These are phyloP conservation scores for Sclerospora graminicola DNA, from an alignment of 352 stramenopile genomes.

Conservation along the genomic window DNA sequence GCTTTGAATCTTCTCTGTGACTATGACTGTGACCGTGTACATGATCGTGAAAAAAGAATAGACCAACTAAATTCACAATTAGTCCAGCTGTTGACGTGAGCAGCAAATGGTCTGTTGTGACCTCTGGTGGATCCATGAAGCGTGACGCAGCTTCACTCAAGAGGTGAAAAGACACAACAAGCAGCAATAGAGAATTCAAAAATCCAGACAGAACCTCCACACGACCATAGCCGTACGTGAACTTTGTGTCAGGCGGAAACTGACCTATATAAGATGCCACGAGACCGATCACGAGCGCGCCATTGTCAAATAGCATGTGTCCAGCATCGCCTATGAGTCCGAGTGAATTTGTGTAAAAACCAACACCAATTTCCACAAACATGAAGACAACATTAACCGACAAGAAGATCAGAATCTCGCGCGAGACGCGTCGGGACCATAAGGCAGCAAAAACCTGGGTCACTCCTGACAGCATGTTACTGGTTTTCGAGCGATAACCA, in stretches of 20 bases:
- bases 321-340: slow-evolving; percentile 80
- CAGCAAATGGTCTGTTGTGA: slow-evolving; percentile 78
- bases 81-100: slow-evolving; percentile 76
- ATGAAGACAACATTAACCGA: slow-evolving; percentile 79
- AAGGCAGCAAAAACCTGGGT: slow-evolving; percentile 30
- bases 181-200: slow-evolving; percentile 75
- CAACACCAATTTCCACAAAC: slow-evolving; percentile 79
- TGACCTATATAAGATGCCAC: slow-evolving; percentile 75
- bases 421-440: slow-evolving; percentile 48
- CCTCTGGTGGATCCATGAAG: slow-evolving; percentile 62
- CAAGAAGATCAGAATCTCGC: slow-evolving; percentile 76
- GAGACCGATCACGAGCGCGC: slow-evolving; percentile 75
- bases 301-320: slow-evolving; percentile 87
- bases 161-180: slow-evolving; percentile 79
- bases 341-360: slow-evolving; percentile 78
- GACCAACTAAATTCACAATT: slow-evolving; percentile 77
- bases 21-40: slow-evolving; percentile 68
- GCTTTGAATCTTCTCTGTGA: slow-evolving; percentile 24
- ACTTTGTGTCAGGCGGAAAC: slow-evolving; percentile 53
- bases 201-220: slow-evolving; percentile 84
- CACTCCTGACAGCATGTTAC: neutral
- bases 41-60: slow-evolving; percentile 87
- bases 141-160: slow-evolving; percentile 67
- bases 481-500: neutral
- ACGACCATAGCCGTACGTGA: slow-evolving; percentile 81